Evolutionary conservation across 768 basidiomycete species (phyloP), one percentile per base, ranked within the genome.

Genomic region (Exidia glandulosa): DNA sequence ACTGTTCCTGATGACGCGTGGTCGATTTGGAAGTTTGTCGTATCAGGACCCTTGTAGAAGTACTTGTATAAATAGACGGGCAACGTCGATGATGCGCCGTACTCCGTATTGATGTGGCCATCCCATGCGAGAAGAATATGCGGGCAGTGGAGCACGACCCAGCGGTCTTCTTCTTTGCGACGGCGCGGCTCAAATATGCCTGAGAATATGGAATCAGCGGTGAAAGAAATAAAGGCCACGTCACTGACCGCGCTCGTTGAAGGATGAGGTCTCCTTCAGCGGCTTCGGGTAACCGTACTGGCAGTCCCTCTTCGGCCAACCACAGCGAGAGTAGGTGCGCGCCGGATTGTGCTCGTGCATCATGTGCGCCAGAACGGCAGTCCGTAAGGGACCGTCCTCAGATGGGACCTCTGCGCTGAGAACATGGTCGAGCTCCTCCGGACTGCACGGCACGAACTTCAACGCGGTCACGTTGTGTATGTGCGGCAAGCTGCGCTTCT

Each of bases 11-110:
- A n/a, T n/a, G n/a, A n/a, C n/a, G n/a, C n/a, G n/a, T n/a, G n/a
- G n/a, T n/a, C 63, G 69, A 25, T 76, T 76, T 4, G 74, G 75
- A 27, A 72, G 76, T 59, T n/a, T n/a, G n/a, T n/a, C n/a, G n/a
- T n/a, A n/a, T n/a, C n/a, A n/a, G n/a, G n/a, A n/a, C 70, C 36
- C 36, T 37, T 37, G 36, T 37, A 37, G 19, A 37, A 10, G 36
- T 37, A 37, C 36, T 37, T 37, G 36, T 37, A 37, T 9, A 37
- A 19, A 19, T 37, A 37, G 10, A 37, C 36, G 10, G 36, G 36
- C 9, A 37, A 19, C 10, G 36, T 10, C 19, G 36, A 37, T 37
- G 36, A 10, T 37, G 36, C 36, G 9, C 36, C 36, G 19, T 37
- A 37, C 19, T 37, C 36, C 10, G 36, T 37, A 19, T 37, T 37